phyloP scores from a whole-genome alignment of 306 rosid genomes.

The Psophocarpus tetragonolobus region DNA sequence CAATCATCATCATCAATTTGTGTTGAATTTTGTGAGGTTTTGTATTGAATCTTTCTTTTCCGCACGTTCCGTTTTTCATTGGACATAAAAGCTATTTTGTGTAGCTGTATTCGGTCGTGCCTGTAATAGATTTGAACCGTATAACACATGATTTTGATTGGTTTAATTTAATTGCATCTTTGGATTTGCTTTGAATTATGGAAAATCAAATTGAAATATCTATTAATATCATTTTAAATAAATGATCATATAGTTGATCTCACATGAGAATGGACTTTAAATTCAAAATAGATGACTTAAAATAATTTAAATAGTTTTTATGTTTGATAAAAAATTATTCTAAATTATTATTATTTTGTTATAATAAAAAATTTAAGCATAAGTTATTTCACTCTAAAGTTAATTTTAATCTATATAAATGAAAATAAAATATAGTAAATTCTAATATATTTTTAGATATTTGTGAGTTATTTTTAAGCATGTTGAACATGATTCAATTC shows the following conservation, averaged over 20 bases:
- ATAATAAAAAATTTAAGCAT: too few species aligned
- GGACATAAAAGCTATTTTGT: neutral
- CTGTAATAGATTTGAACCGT: neutral
- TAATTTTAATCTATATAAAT: too few species aligned
- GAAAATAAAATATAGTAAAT: too few species aligned
- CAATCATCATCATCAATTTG: conserved; percentile 38
- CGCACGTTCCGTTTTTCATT: neutral
- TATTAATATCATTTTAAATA: neutral
- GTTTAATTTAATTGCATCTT: neutral
- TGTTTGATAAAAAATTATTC: too few species aligned
- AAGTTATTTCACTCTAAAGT: too few species aligned
- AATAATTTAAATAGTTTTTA: neutral
- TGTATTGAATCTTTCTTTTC: neutral
- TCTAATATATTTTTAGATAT: too few species aligned
- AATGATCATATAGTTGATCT: neutral
- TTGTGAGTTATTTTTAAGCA: neutral
- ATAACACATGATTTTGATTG: neutral
- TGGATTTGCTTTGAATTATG: neutral
- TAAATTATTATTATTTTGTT: too few species aligned
- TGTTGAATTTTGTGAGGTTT: neutral
- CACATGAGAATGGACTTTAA: neutral
- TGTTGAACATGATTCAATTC: neutral
- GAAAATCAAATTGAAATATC: neutral
- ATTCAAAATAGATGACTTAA: neutral
- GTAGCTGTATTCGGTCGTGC: neutral